These are phyloP conservation scores for Sclerotiophoma versabilis DNA, from an alignment of 2,329 filamentous ascomycete species.

Conservation along the genomic window DNA sequence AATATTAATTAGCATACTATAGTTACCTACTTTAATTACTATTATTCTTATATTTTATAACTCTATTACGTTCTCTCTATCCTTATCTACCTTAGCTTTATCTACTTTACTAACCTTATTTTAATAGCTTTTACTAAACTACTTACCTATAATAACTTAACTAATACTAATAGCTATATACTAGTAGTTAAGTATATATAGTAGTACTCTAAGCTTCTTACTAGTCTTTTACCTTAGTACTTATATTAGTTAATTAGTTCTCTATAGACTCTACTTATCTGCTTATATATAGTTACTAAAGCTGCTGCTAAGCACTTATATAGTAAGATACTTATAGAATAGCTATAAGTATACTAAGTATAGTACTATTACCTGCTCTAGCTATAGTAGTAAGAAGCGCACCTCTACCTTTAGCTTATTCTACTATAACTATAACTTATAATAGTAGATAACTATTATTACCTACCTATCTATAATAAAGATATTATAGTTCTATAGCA, in stretches of 20 bases:
- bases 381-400: constrained; percentile 27
- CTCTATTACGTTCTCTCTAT: constrained; percentile 5
- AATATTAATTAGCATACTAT: constrained; percentile 27
- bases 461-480: constrained; percentile 26
- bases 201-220: constrained; percentile 18
- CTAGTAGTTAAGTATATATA: constrained; percentile 24
- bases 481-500: constrained; percentile 28
- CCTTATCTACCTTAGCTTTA: constrained; percentile 27
- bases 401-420: constrained; percentile 34
- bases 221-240: constrained; percentile 22
- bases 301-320: constrained; percentile 16
- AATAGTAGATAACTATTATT: constrained; percentile 27
- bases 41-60: constrained; percentile 20
- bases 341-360: constrained; percentile 31
- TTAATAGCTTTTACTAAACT: constrained; percentile 25
- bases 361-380: constrained; percentile 29
- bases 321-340: constrained; percentile 24
- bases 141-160: constrained; percentile 16
- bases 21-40: constrained; percentile 14
- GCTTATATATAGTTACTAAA: constrained; percentile 19
- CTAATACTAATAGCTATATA: constrained; percentile 25
- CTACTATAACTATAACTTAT: constrained; percentile 32
- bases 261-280: constrained; percentile 13
- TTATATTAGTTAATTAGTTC: constrained; percentile 18
- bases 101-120: constrained; percentile 25